Conservation (phyloP, 768 basidiomycete genomes). For the Cyathus striatus region DNA sequence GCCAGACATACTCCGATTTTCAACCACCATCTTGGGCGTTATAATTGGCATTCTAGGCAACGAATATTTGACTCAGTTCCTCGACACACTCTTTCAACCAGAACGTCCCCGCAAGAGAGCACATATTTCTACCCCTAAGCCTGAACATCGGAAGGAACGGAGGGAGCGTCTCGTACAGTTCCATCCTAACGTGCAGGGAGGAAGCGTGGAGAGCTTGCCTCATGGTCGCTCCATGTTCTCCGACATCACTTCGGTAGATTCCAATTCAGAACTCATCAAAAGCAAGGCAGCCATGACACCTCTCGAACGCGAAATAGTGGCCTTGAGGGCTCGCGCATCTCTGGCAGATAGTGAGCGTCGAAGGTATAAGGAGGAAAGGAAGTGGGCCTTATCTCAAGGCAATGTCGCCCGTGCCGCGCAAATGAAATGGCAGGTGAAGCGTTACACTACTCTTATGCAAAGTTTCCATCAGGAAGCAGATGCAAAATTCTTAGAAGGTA, state of each 20-base stretch:
- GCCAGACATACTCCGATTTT: conserved; percentile 49
- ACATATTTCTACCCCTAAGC: conserved; percentile 9
- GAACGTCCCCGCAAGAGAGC: conserved; percentile 26
- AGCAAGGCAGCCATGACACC: conserved; percentile 54
- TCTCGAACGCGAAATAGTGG: conserved; percentile 69
- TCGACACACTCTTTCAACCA: conserved; percentile 43
- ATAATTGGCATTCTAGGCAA: conserved; percentile 67
- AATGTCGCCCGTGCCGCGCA: conserved; percentile 71
- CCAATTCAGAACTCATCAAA: conserved; percentile 60
- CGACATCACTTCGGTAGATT: conserved; percentile 68
- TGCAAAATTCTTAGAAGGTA: conserved; percentile 60
- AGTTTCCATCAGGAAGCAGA: conserved; percentile 80
- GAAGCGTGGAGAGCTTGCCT: conserved; percentile 22
- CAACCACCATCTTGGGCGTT: conserved; percentile 60
- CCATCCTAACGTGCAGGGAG: conserved; percentile 33
- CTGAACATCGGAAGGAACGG: conserved; percentile 15
- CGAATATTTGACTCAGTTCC: conserved; percentile 62
- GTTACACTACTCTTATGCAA: conserved; percentile 74
- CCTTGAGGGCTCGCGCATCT: conserved; percentile 70
- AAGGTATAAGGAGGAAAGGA: conserved; percentile 79
- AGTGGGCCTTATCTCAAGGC: conserved; percentile 81
- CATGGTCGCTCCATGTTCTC: conserved; percentile 30
- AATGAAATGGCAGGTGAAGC: conserved; percentile 81
- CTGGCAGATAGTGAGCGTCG: conserved; percentile 80
- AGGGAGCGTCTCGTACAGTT: conserved; percentile 42